Conservation (phyloP, 2,329 filamentous ascomycete genomes). For the Monosporascus cannonballus region DNA sequence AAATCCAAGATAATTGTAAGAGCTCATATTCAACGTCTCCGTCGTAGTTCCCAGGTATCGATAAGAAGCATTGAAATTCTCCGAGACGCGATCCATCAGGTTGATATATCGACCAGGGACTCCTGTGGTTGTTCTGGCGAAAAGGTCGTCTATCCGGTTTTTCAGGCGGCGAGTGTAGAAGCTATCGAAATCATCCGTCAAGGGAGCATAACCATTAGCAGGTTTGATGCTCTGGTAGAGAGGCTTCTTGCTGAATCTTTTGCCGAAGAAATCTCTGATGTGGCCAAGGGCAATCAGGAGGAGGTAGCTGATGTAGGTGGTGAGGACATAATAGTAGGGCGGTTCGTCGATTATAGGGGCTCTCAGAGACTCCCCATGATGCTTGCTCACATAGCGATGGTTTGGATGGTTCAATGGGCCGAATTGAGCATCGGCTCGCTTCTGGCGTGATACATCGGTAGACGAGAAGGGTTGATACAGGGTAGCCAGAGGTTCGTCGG, state of each 20-base stretch:
- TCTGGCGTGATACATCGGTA: slow-evolving; percentile 71
- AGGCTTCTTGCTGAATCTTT: slow-evolving; percentile 81
- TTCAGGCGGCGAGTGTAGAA: slow-evolving; percentile 94
- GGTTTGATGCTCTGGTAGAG: slow-evolving; percentile 75
- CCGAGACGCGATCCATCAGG: slow-evolving; percentile 80
- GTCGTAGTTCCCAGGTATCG: slow-evolving; percentile 83
- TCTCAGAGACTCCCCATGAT: slow-evolving; percentile 72
- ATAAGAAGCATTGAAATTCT: slow-evolving; percentile 89
- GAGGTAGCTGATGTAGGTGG: slow-evolving; percentile 97
- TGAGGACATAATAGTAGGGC: slow-evolving; percentile 93
- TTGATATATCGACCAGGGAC: slow-evolving; percentile 94
- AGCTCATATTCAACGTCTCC: slow-evolving; percentile 97
- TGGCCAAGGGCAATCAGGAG: slow-evolving; percentile 94
- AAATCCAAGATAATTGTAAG: slow-evolving; percentile 98
- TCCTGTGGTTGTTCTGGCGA: slow-evolving; percentile 84
- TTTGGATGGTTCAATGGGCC: slow-evolving; percentile 73
- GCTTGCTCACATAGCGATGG: slow-evolving; percentile 85
- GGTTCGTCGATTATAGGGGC: slow-evolving; percentile 90
- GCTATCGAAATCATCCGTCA: slow-evolving; percentile 98
- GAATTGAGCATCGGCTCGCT: slow-evolving; percentile 82
- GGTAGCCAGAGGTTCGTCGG: slow-evolving; percentile 68
- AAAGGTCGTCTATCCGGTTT: slow-evolving; percentile 93
- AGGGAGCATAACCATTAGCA: slow-evolving; percentile 82
- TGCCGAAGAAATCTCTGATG: slow-evolving; percentile 95
- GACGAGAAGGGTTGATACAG: slow-evolving; percentile 84